A percentile compares a stretch with the other conserved stretches of the same genome.
Evolutionary conservation across 2,329 filamentous ascomycete species (phyloP).

Genomic region (Xylariaceae sp.): DNA sequence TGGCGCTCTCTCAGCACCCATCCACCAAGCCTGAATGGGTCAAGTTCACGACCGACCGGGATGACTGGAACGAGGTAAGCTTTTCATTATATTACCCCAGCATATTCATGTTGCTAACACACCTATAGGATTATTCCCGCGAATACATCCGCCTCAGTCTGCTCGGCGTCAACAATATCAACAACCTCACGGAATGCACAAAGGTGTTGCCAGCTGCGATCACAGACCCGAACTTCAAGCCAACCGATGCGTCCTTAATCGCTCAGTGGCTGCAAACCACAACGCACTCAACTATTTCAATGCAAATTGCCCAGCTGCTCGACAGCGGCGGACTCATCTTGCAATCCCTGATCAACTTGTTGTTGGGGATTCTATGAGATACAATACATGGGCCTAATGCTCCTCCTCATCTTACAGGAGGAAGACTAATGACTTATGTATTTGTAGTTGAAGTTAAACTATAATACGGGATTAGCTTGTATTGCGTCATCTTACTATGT

Average conservation of each 20-base stretch:
- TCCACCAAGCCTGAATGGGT: slow-evolving; percentile 45
- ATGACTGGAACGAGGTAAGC: slow-evolving; percentile 49
- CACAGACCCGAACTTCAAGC: background rate
- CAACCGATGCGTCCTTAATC: background rate
- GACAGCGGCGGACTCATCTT: background rate
- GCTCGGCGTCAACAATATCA: slow-evolving; percentile 62
- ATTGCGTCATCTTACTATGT: no score
- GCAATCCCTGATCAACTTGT: no score
- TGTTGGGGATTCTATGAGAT: no score
- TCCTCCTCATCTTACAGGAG: no score
- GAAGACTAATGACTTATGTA: no score
- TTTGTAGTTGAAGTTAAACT: no score
- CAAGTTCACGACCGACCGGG: slow-evolving; percentile 45
- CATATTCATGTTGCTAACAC: background rate
- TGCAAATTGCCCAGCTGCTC: background rate
- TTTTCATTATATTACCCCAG: background rate
- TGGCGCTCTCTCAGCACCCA: slow-evolving; percentile 45
- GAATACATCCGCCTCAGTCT: slow-evolving; percentile 60
- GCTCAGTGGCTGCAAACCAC: background rate
- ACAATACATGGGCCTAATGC: no score
- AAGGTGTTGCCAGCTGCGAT: slow-evolving; percentile 50
- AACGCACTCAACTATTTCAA: background rate
- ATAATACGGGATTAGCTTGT: no score
- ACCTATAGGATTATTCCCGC: slow-evolving; percentile 51
- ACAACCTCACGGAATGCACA: slow-evolving; percentile 59